Conservation (phyloP, 106 monocot species). For the Dendrobium chrysotoxum region DNA sequence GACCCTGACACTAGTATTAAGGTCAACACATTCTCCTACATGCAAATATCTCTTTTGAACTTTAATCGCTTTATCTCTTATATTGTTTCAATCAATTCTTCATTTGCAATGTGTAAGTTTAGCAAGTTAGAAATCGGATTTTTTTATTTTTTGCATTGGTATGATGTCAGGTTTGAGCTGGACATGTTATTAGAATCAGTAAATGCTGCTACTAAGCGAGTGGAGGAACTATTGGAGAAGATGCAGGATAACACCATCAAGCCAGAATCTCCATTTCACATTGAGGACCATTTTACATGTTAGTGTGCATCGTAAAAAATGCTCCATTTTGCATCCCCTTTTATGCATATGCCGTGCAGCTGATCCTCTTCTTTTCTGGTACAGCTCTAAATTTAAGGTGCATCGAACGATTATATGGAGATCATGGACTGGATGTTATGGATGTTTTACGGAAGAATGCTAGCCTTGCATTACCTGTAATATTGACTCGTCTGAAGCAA, state of each 20-base stretch:
- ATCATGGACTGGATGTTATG: conserved; percentile 95
- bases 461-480: conserved; percentile 72
- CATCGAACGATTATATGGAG: conserved; percentile 93
- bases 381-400: conserved; percentile 88
- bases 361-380: conserved; percentile 1
- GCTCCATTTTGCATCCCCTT: neutral
- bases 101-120: neutral
- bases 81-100: neutral
- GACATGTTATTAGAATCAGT: conserved; percentile 93
- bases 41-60: neutral
- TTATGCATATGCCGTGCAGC: neutral
- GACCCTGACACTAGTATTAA: too few species aligned
- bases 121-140: neutral
- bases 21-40: neutral
- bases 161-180: conserved; percentile 66
- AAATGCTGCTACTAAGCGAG: conserved; percentile 64
- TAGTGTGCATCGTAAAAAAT: conserved; percentile 15
- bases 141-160: conserved; percentile 5
- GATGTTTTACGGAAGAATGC: conserved; percentile 90
- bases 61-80: neutral
- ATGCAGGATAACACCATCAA: conserved; percentile 82
- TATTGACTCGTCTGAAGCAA: conserved; percentile 92
- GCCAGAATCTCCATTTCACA: conserved; percentile 49
- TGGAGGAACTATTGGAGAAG: conserved; percentile 79
- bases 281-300: conserved; percentile 87